Evolutionary conservation across 140 eudicot species (phyloP).

Genomic region (Bidens hawaiensis): DNA sequence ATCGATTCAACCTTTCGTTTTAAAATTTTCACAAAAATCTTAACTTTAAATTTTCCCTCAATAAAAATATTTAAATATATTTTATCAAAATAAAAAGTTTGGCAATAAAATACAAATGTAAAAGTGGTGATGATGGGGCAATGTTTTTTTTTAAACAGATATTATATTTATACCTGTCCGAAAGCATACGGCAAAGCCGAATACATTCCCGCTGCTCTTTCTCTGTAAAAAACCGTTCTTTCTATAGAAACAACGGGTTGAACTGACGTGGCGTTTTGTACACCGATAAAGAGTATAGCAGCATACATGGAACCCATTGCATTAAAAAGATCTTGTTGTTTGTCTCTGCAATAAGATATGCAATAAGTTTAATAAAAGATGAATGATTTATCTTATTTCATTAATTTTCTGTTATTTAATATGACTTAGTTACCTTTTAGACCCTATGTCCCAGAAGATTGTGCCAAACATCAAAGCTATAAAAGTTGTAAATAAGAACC

Average conservation of each 20-base stretch:
- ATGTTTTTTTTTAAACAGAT: too few species aligned
- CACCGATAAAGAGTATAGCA: conserved; percentile 59
- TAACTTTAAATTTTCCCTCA: too few species aligned
- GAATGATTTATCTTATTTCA: neutral
- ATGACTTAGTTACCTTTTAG: conserved; percentile 38
- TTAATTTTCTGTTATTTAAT: neutral
- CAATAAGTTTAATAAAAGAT: conserved; percentile 1
- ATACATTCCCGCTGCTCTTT: conserved; percentile 82
- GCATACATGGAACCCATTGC: conserved; percentile 75
- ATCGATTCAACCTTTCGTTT: too few species aligned
- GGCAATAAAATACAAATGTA: too few species aligned
- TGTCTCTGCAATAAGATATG: conserved; percentile 26
- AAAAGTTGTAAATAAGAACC: conserved; percentile 65
- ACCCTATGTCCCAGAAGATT: conserved; percentile 83
- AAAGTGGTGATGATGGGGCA: too few species aligned
- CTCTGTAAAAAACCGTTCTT: conserved; percentile 70
- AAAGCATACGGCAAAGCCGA: conserved; percentile 73
- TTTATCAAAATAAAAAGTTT: too few species aligned
- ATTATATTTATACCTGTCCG: conserved; percentile 45
- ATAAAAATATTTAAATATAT: too few species aligned
- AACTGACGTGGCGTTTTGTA: conserved; percentile 56
- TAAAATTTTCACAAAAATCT: too few species aligned
- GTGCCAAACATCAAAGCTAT: conserved; percentile 81
- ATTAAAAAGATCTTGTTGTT: conserved; percentile 53
- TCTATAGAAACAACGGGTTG: conserved; percentile 70